phyloP scores from a whole-genome alignment of 768 basidiomycete species.

The Fomitopsis serialis region DNA sequence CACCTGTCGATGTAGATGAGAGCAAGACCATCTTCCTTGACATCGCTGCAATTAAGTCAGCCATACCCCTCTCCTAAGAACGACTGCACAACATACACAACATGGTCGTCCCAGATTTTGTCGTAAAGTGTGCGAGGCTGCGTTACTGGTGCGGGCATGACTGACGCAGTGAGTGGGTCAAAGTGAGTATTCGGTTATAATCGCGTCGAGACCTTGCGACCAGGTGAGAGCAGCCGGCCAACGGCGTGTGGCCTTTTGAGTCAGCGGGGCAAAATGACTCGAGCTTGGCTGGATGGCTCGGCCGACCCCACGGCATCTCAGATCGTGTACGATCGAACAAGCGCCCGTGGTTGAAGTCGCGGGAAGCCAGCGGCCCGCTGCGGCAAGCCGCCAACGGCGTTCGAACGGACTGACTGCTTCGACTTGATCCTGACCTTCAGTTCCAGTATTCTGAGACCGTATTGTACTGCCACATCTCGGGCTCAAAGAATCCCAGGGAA shows the following conservation, averaged over 20 bases:
- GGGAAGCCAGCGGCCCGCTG: too few species aligned
- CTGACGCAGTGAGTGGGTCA: not conserved
- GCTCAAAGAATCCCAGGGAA: too few species aligned
- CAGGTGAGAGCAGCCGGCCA: too few species aligned
- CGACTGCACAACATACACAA: constrained; percentile 53
- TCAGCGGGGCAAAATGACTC: not conserved
- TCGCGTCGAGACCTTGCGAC: too few species aligned
- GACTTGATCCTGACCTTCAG: too few species aligned
- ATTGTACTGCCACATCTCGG: too few species aligned
- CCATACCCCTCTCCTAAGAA: not conserved
- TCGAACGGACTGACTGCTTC: too few species aligned
- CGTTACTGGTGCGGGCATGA: constrained; percentile 51
- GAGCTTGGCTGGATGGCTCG: not conserved
- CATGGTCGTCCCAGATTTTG: constrained; percentile 97
- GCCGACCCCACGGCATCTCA: too few species aligned
- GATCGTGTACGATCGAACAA: too few species aligned
- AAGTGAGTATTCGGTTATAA: not conserved
- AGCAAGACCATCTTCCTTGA: constrained; percentile 70
- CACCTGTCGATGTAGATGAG: constrained; percentile 67
- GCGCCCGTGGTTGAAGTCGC: too few species aligned
- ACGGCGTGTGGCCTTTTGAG: not conserved
- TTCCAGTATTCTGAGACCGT: too few species aligned
- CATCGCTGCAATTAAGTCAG: constrained; percentile 39
- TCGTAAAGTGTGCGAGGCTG: constrained; percentile 90
- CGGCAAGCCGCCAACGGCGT: too few species aligned